phyloP scores from a whole-genome alignment of 1,139 yeast genomes.

The Yamadazyma kanchanaburiensis region DNA sequence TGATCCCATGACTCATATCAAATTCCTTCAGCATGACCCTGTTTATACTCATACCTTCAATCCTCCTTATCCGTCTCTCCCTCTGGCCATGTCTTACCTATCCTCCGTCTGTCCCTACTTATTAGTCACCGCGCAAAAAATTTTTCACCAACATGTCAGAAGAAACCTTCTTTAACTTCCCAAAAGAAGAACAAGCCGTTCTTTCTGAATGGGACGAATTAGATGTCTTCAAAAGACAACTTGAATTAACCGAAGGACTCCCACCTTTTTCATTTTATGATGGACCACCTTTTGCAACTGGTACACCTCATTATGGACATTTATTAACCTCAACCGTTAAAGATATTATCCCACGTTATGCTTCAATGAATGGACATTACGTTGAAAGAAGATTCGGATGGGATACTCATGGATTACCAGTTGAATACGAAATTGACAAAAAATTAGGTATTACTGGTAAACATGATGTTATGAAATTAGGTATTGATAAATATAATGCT shows the following conservation, averaged over 20 bases:
- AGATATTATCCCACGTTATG: constrained; percentile 96
- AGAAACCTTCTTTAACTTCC: constrained; percentile 56
- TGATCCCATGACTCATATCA: no score
- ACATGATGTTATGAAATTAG: constrained; percentile 90
- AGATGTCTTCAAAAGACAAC: constrained; percentile 86
- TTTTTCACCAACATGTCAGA: constrained; percentile 25
- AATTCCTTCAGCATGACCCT: no score
- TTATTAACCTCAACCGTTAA: constrained; percentile 93
- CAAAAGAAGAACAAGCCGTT: constrained; percentile 84
- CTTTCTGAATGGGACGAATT: constrained; percentile 81
- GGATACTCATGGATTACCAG: constrained; percentile 99
- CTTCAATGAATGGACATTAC: constrained; percentile 94
- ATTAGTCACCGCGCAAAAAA: no score
- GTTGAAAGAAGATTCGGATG: constrained; percentile 98
- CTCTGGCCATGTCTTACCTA: no score
- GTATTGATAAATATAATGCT: constrained; percentile 87
- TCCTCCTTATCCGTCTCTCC: no score
- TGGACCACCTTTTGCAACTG: constrained; percentile 99
- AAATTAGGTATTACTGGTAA: constrained; percentile 89
- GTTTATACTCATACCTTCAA: no score
- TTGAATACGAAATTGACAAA: constrained; percentile 98
- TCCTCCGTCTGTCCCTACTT: no score
- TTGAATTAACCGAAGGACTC: constrained; percentile 78
- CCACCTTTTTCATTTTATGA: constrained; percentile 93
- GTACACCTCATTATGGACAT: constrained; percentile 99